Percentiles rank a stretch among this genome's conserved stretches.
These are phyloP conservation scores for bread wheat (Triticum aestivum) DNA, from an alignment of 176 grass and related monocot genomes.

Conservation along the genomic window DNA sequence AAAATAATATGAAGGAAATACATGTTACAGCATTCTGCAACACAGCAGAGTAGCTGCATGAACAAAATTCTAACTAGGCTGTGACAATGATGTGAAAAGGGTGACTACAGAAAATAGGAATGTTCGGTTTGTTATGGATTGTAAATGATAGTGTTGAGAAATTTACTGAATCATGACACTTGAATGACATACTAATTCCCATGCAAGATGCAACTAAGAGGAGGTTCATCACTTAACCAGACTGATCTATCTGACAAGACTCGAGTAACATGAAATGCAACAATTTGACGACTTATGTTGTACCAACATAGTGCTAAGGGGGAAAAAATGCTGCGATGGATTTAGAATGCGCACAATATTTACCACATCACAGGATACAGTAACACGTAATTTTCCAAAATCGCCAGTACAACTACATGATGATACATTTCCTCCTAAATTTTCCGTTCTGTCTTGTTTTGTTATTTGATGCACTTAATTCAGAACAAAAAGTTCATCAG, in stretches of 20 bases:
- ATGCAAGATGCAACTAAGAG: slow-evolving; percentile 8
- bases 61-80: background rate
- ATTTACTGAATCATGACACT: slow-evolving; percentile 1
- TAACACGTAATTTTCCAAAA: background rate
- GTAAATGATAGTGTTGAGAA: background rate
- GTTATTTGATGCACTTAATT: background rate
- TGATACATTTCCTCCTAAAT: background rate
- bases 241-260: background rate
- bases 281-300: background rate
- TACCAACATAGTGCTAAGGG: background rate
- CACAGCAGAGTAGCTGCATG: background rate
- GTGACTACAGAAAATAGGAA: background rate
- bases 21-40: background rate
- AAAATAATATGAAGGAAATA: background rate
- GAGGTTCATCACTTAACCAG: background rate
- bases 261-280: background rate
- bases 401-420: background rate
- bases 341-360: background rate
- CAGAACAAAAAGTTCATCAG: background rate
- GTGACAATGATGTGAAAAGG: background rate
- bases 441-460: background rate
- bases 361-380: slow-evolving; percentile 4
- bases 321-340: background rate
- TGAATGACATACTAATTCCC: background rate
- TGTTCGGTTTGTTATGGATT: background rate